Evolutionary conservation across 2,329 filamentous ascomycete species (phyloP).

Genomic region (Neophaeococcomyces aloes): DNA sequence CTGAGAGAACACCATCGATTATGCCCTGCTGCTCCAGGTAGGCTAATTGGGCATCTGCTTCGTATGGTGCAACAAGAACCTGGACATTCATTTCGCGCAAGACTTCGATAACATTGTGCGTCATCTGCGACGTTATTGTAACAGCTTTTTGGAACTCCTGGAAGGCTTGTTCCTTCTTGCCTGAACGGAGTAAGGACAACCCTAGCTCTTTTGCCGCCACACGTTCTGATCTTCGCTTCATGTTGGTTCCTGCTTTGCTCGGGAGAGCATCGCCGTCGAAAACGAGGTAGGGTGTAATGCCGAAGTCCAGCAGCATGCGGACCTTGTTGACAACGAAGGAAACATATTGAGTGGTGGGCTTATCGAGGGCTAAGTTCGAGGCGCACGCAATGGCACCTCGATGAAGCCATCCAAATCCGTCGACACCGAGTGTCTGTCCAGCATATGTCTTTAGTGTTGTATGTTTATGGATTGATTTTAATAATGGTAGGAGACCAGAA

Average conservation of each 20-base stretch:
- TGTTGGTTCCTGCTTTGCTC: slow-evolving; percentile 82
- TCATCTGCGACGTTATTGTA: slow-evolving; percentile 95
- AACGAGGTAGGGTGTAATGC: slow-evolving; percentile 84
- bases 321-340: slow-evolving; percentile 85
- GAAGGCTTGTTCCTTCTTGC: slow-evolving; percentile 69
- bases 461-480: slow-evolving; percentile 93
- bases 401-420: slow-evolving; percentile 97
- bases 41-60: slow-evolving; percentile 92
- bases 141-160: slow-evolving; percentile 88
- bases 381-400: slow-evolving; percentile 84
- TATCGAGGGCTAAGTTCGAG: slow-evolving; percentile 77
- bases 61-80: slow-evolving; percentile 92
- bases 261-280: slow-evolving; percentile 94
- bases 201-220: slow-evolving; percentile 67
- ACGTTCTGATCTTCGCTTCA: slow-evolving; percentile 61
- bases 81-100: slow-evolving; percentile 68
- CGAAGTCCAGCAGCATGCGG: slow-evolving; percentile 87
- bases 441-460: slow-evolving; percentile 75
- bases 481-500: slow-evolving; percentile 73
- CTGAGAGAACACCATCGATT: slow-evolving; percentile 80
- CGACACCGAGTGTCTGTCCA: slow-evolving; percentile 84
- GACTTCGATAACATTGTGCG: slow-evolving; percentile 78
- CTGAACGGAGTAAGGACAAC: slow-evolving; percentile 68
- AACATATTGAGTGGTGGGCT: slow-evolving; percentile 83
- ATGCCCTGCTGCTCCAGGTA: slow-evolving; percentile 81